Percentiles rank a stretch among this genome's conserved stretches.
Conservation (phyloP, 345 rosid species). For the Eutrema japonicum region DNA sequence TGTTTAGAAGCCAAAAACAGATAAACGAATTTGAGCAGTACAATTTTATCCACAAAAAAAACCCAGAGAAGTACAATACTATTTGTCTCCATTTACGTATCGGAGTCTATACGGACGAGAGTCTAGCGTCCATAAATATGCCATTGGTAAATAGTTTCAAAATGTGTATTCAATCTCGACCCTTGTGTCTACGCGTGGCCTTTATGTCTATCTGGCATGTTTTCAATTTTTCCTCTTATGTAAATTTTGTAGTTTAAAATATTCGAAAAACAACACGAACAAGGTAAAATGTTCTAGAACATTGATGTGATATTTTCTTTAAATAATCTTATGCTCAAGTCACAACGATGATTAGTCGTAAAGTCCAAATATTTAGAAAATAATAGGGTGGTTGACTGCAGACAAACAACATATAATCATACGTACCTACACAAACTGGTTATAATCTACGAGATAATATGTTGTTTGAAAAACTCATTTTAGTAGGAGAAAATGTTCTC, state of each 20-base stretch:
- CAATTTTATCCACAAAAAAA: not conserved
- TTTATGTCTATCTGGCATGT: not conserved
- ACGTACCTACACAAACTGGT: not conserved
- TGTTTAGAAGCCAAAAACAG: not conserved
- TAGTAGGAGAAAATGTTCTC: not conserved
- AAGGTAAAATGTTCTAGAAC: too few relatives aligned
- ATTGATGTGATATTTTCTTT: too few relatives aligned
- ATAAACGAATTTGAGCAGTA: not conserved
- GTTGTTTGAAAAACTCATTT: not conserved
- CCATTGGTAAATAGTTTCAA: not conserved
- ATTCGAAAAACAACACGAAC: too few relatives aligned
- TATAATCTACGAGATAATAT: not conserved
- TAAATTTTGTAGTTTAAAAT: too few relatives aligned
- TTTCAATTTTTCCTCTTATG: too few relatives aligned
- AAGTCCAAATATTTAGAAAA: not conserved
- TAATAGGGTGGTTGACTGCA: not conserved
- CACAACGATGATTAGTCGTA: too few relatives aligned
- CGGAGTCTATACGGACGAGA: not conserved
- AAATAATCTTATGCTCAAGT: too few relatives aligned
- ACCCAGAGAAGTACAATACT: not conserved
- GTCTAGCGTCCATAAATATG: not conserved
- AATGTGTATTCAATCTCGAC: not conserved
- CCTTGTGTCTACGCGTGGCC: too few relatives aligned
- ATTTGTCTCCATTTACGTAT: not conserved
- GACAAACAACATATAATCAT: not conserved